These are phyloP conservation scores for Mycena vitilis DNA, from an alignment of 768 basidiomycete genomes.

Conservation along the genomic window DNA sequence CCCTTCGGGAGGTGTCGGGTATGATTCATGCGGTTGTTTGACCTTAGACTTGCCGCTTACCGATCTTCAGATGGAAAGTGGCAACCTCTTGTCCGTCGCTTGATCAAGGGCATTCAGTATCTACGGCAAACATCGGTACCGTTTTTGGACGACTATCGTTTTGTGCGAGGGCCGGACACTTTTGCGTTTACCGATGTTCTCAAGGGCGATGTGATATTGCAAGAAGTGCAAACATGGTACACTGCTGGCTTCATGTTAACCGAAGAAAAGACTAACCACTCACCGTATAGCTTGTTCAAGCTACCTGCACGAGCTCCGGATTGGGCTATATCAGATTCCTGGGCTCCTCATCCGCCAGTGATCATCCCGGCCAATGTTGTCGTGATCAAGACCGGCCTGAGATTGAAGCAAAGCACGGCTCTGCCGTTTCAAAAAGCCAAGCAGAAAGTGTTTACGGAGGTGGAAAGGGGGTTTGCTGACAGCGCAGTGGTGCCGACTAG, in stretches of 20 bases:
- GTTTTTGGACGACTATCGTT: neutral
- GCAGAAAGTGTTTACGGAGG: neutral
- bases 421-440: neutral
- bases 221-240: neutral
- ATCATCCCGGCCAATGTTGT: too few relatives aligned
- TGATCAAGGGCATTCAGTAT: neutral
- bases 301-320: too few relatives aligned
- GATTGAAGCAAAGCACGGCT: too few relatives aligned
- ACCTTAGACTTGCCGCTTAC: too few relatives aligned
- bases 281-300: too few relatives aligned
- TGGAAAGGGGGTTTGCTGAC: neutral
- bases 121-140: neutral
- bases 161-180: constrained; percentile 1
- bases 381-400: too few relatives aligned
- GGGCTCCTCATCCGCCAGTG: too few relatives aligned
- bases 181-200: neutral
- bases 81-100: neutral
- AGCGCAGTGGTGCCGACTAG: neutral
- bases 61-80: constrained; percentile 2
- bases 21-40: neutral
- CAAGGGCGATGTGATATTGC: neutral
- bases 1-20: constrained; percentile 7
- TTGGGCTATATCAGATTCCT: too few relatives aligned
- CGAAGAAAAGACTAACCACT: too few relatives aligned
- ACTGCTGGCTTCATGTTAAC: neutral